phyloP scores from a whole-genome alignment of 306 rosid species.

The Leucaena leucocephala region DNA sequence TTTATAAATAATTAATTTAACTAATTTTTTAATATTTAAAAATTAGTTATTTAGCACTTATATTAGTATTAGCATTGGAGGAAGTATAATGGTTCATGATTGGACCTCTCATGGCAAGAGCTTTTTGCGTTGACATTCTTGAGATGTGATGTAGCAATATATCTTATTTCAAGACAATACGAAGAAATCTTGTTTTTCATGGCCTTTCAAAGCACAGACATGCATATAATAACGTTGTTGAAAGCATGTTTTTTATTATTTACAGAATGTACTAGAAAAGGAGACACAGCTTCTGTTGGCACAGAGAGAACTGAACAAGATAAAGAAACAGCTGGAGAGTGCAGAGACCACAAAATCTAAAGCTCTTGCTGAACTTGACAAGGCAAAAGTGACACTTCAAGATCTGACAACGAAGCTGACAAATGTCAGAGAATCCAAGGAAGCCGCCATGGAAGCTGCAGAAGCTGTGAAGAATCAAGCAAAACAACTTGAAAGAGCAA shows the following conservation, averaged over 20 bases:
- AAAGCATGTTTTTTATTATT: background rate
- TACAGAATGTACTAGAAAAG: slow-evolving; percentile 76
- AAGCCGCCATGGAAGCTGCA: slow-evolving; percentile 64
- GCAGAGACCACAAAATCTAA: slow-evolving; percentile 52
- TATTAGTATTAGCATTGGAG: no score
- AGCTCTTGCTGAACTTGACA: slow-evolving; percentile 69
- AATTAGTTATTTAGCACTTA: no score
- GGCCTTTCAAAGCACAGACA: background rate
- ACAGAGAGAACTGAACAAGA: slow-evolving; percentile 66
- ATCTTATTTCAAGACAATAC: background rate
- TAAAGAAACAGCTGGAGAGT: slow-evolving; percentile 57
- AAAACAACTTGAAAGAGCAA: slow-evolving; percentile 63
- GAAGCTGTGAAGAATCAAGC: slow-evolving; percentile 64
- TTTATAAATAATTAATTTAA: no score
- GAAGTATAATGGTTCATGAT: background rate
- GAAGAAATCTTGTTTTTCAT: background rate
- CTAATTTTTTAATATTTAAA: no score
- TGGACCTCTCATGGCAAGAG: background rate
- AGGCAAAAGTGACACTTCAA: slow-evolving; percentile 62
- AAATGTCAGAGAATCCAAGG: slow-evolving; percentile 64
- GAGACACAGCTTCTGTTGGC: slow-evolving; percentile 83
- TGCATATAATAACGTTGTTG: background rate
- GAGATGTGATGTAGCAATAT: background rate
- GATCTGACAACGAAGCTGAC: slow-evolving; percentile 64
- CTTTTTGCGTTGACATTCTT: background rate